A percentile compares a stretch with the other conserved stretches of the same genome.
Conservation (phyloP, 306 rosid genomes). For the Pterocarpus santalinus region DNA sequence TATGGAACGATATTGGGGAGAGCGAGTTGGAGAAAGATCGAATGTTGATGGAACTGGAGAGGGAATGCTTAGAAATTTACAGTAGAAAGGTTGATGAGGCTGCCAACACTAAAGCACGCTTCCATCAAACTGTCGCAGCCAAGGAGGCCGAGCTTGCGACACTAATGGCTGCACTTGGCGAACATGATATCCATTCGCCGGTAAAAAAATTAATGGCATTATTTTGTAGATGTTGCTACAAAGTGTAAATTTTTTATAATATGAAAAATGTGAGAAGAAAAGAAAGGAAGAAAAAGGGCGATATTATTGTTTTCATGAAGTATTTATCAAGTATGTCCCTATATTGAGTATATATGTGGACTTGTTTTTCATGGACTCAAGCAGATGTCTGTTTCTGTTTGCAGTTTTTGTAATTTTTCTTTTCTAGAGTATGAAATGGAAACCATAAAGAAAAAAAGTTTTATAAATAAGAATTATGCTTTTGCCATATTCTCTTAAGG, state of each 20-base stretch:
- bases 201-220: slow-evolving; percentile 53
- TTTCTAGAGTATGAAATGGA: neutral
- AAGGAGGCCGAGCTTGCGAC: slow-evolving; percentile 98
- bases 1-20: slow-evolving; percentile 98
- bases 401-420: neutral
- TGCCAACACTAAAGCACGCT: slow-evolving; percentile 84
- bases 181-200: slow-evolving; percentile 79
- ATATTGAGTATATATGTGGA: neutral
- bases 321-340: no score
- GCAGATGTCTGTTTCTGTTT: neutral
- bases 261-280: slow-evolving; percentile 4
- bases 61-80: slow-evolving; percentile 95
- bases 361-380: neutral
- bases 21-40: slow-evolving; percentile 80
- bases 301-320: neutral
- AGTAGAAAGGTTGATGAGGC: slow-evolving; percentile 93
- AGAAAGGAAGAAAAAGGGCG: neutral
- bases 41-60: slow-evolving; percentile 84
- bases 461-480: neutral
- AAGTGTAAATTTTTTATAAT: neutral
- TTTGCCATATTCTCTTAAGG: neutral
- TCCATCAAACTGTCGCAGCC: slow-evolving; percentile 88
- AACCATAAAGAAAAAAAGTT: neutral
- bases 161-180: slow-evolving; percentile 90
- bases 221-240: neutral